Evolutionary conservation across 139 green algal species (phyloP).

Genomic region (Chlamydomonas incerta): DNA sequence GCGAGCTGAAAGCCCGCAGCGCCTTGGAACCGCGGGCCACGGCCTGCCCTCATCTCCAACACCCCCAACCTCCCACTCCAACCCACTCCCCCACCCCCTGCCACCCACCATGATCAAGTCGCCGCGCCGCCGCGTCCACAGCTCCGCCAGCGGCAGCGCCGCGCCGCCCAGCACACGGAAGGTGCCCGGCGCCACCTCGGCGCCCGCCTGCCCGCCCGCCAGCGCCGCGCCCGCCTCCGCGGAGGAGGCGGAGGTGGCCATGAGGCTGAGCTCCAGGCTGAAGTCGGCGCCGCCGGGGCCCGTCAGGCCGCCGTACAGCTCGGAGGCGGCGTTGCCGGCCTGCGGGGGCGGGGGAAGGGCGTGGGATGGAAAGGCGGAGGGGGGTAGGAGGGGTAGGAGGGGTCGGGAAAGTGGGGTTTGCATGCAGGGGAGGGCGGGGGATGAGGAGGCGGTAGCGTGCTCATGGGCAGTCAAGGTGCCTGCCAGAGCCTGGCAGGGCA

Average conservation of each 20-base stretch:
- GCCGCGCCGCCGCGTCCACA: slow-evolving; percentile 12
- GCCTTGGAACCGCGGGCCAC: no score
- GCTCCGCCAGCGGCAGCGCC: slow-evolving; percentile 33
- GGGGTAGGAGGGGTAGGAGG: neutral
- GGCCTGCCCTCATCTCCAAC: no score
- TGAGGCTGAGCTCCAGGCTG: slow-evolving; percentile 28
- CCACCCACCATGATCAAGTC: slow-evolving; percentile 31
- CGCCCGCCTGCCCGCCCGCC: no score
- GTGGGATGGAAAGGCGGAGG: neutral
- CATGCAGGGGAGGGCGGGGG: neutral
- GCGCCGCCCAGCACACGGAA: neutral
- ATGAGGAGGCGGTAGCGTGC: neutral
- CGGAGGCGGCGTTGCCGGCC: neutral
- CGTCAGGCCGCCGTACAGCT: neutral
- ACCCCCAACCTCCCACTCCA: neutral
- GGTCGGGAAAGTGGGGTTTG: no score
- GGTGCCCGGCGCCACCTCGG: slow-evolving; percentile 19
- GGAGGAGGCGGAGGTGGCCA: neutral
- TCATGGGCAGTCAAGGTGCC: neutral
- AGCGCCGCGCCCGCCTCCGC: slow-evolving; percentile 7
- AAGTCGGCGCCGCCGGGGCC: neutral
- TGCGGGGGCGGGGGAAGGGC: neutral
- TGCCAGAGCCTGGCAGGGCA: no score
- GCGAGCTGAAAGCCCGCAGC: no score
- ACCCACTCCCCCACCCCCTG: no score